phyloP scores from a whole-genome alignment of 805 yeast genomes.

The Ogataea ganodermae region DNA sequence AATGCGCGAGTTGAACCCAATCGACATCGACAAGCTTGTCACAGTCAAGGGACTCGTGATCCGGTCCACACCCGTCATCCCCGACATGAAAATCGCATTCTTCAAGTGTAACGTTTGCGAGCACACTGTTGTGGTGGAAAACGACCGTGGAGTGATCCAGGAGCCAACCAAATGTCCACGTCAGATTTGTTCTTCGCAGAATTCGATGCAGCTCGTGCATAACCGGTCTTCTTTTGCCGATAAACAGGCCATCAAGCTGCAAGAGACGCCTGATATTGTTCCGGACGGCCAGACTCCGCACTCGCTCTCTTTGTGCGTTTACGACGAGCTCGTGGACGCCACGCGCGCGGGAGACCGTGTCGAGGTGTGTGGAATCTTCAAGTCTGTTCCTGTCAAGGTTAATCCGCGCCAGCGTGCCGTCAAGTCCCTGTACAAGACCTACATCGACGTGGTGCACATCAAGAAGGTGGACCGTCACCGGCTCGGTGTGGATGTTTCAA shows the following conservation, averaged over 20 bases:
- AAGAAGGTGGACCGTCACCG: slow-evolving; percentile 82
- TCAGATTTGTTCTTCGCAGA: slow-evolving; percentile 73
- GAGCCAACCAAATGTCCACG: slow-evolving; percentile 96
- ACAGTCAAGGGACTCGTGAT: slow-evolving; percentile 88
- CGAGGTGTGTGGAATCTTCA: slow-evolving; percentile 92
- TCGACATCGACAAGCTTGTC: slow-evolving; percentile 91
- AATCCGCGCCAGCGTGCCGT: slow-evolving; percentile 83
- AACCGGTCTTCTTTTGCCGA: slow-evolving; percentile 93
- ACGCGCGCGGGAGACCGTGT: slow-evolving; percentile 96
- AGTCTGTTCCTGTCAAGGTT: slow-evolving; percentile 88
- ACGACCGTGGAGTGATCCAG: slow-evolving; percentile 90
- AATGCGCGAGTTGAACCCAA: slow-evolving; percentile 91
- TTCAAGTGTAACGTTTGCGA: slow-evolving; percentile 94
- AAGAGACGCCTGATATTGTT: slow-evolving; percentile 79
- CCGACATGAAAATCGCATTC: slow-evolving; percentile 97
- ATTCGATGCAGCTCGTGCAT: slow-evolving; percentile 89
- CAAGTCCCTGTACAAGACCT: slow-evolving; percentile 85
- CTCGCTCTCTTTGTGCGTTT: slow-evolving; percentile 88
- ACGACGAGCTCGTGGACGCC: slow-evolving; percentile 92
- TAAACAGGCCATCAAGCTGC: slow-evolving; percentile 90
- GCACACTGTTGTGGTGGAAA: slow-evolving; percentile 87
- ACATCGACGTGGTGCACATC: slow-evolving; percentile 90
- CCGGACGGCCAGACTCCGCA: slow-evolving; percentile 99
- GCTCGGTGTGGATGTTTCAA: slow-evolving; percentile 76
- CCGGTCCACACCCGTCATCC: slow-evolving; percentile 87